Evolutionary conservation across 108 stramenopile genomes (phyloP).

Genomic region (Bacterosira constricta): DNA sequence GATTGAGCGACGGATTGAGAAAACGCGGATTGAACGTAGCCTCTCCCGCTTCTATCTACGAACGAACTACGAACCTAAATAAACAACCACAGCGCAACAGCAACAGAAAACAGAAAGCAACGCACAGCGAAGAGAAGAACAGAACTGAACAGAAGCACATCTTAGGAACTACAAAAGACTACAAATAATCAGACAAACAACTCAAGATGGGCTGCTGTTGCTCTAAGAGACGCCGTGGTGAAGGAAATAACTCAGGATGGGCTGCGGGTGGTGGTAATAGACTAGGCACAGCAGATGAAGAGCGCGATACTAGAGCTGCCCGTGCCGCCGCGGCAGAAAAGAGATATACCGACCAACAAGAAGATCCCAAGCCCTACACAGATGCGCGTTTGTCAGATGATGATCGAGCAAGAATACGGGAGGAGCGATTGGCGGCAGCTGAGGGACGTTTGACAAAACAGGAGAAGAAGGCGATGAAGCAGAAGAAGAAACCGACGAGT

Average conservation of each 20-base stretch:
- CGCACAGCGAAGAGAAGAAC: too few species aligned
- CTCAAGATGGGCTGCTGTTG: constrained; percentile 47
- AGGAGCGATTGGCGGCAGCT: constrained; percentile 38
- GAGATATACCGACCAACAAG: constrained; percentile 8
- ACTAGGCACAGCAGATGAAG: constrained; percentile 50
- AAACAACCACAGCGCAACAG: too few species aligned
- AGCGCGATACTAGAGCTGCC: constrained; percentile 21
- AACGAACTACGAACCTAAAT: too few species aligned
- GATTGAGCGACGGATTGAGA: too few species aligned
- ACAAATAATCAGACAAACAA: too few species aligned
- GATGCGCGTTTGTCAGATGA: constrained; percentile 35
- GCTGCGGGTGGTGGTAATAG: constrained; percentile 41
- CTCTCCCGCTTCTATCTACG: too few species aligned
- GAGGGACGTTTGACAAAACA: constrained; percentile 43
- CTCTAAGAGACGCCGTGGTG: constrained; percentile 17
- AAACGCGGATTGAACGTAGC: too few species aligned
- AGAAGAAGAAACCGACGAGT: constrained; percentile 32
- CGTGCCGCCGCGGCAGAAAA: constrained; percentile 4
- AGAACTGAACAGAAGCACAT: too few species aligned
- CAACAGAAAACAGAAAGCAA: too few species aligned
- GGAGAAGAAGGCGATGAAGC: constrained; percentile 39
- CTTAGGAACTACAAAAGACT: too few species aligned
- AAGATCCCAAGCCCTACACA: constrained; percentile 23
- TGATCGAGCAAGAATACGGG: constrained; percentile 42
- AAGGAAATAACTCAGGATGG: constrained; percentile 1